Evolutionary conservation across 83 land plant species (phyloP), one percentile per base, ranked within the genome.

Genomic region (Isoetes engelmannii): DNA sequence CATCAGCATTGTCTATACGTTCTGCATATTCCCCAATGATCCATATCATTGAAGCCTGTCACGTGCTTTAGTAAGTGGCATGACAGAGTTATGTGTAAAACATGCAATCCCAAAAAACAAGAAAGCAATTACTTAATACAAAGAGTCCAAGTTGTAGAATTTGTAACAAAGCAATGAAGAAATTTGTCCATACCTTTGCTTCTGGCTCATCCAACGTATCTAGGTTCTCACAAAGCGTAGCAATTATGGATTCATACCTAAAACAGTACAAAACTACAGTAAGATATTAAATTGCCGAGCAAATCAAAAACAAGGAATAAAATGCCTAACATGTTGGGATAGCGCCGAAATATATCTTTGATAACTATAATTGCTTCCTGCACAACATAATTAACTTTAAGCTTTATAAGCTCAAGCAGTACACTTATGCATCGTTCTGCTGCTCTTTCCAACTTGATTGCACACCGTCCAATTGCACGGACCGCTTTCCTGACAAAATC

Each of bases 191-290:
- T 47, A 95, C 99, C 99, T 95, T 95, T 5, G 99, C 99, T 65
- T 95, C 99, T 67, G 99, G 99, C 66, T 95, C 99, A 81, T 95
- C 99, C n/a, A 95, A 69, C n/a, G 96, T 95, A 63, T 95, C 99
- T 75, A 95, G 76, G 74, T 92, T 95, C 77, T 95, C 99, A 81
- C 99, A 95, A 6, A 95, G 91, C 4, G 99, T 95, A 13, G 97
- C 99, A 81, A 95, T 95, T 44, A 95, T 95, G 54, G 99, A 95
- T 69, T 95, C 99, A 67, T 95, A 95, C 53, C 99, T 95, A 84
- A 28, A 47, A 51, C 12, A 51, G n/a, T 0, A 51, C 54, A 12
- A n/a, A 12, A 51, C 54, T 12, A 51, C n/a, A 51, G 15, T 15
- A 51, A n/a, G 15, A 51, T 51, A n/a, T 15, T 0, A n/a, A 0